A percentile compares a stretch with the other conserved stretches of the same genome.
Evolutionary conservation across 352 stramenopile species (phyloP).

Genomic region (Lagenidium sp.): DNA sequence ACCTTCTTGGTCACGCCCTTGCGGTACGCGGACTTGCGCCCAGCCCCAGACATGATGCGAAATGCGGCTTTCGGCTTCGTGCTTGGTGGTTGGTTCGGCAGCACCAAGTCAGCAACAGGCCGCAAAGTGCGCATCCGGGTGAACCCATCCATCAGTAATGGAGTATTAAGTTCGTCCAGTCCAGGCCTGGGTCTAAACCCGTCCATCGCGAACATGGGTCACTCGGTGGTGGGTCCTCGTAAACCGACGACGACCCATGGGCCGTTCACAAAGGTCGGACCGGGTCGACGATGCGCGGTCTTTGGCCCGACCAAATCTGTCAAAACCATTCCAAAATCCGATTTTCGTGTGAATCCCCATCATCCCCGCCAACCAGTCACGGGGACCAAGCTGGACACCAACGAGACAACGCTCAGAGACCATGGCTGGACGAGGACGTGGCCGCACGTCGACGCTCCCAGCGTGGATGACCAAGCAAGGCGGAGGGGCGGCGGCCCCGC

Average conservation of each 20-base stretch:
- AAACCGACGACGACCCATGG: no score
- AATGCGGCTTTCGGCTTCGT: no score
- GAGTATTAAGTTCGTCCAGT: no score
- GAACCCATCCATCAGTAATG: conserved; percentile 14
- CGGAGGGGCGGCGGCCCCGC: conserved; percentile 1
- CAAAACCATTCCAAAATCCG: conserved; percentile 2
- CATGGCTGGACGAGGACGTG: conserved; percentile 77
- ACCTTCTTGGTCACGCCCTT: conserved; percentile 91
- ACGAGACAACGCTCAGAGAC: conserved; percentile 4
- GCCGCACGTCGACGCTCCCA: conserved; percentile 58
- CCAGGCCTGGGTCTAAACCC: no score
- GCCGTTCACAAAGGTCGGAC: no score
- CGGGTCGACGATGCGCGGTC: no score
- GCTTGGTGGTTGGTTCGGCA: no score
- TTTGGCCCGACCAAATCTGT: neutral
- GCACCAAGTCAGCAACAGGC: neutral
- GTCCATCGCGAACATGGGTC: no score
- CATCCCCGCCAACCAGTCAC: no score
- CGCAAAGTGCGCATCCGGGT: conserved; percentile 10
- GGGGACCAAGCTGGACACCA: no score
- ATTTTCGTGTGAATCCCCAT: neutral
- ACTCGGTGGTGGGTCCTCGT: no score
- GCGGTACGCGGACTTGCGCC: conserved; percentile 86
- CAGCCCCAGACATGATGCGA: conserved; percentile 84
- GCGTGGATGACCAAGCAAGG: conserved; percentile 81